phyloP scores from a whole-genome alignment of 2,329 filamentous ascomycete species.

The Talaromyces sp. region DNA sequence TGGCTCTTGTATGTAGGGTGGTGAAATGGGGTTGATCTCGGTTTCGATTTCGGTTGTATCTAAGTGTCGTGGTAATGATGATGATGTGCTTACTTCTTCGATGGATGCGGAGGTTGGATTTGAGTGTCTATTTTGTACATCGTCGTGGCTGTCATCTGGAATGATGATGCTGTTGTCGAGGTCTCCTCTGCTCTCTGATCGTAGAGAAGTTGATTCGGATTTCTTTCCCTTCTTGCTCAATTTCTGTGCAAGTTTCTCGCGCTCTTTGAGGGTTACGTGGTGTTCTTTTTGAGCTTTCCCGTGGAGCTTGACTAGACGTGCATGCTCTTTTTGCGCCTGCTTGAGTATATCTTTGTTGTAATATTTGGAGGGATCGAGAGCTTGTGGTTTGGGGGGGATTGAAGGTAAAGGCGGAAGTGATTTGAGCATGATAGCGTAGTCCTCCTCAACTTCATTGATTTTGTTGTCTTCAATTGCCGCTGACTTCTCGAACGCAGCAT shows the following conservation, averaged over 20 bases:
- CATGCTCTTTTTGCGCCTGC: conserved; percentile 65
- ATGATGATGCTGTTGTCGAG: neutral
- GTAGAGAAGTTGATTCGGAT: conserved; percentile 15
- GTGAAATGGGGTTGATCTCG: neutral
- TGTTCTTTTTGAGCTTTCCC: conserved; percentile 64
- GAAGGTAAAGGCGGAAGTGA: conserved; percentile 48
- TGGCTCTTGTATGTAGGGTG: neutral
- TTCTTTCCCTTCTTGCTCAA: conserved; percentile 28
- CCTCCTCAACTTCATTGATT: neutral
- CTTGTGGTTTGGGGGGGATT: conserved; percentile 53
- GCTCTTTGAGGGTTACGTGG: conserved; percentile 53
- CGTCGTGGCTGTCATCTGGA: neutral
- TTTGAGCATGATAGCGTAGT: conserved; percentile 10
- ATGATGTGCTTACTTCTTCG: neutral
- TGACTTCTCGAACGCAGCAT: neutral
- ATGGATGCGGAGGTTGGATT: neutral
- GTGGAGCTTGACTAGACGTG: conserved; percentile 61
- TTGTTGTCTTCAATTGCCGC: neutral
- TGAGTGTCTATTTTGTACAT: neutral
- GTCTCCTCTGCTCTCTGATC: neutral
- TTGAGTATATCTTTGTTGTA: conserved; percentile 64
- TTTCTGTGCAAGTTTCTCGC: conserved; percentile 31
- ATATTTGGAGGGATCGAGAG: conserved; percentile 57
- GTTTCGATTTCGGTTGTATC: neutral
- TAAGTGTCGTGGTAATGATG: neutral